Conservation (phyloP, 2,329 filamentous ascomycete genomes). For the Trichoderma polysporum region DNA sequence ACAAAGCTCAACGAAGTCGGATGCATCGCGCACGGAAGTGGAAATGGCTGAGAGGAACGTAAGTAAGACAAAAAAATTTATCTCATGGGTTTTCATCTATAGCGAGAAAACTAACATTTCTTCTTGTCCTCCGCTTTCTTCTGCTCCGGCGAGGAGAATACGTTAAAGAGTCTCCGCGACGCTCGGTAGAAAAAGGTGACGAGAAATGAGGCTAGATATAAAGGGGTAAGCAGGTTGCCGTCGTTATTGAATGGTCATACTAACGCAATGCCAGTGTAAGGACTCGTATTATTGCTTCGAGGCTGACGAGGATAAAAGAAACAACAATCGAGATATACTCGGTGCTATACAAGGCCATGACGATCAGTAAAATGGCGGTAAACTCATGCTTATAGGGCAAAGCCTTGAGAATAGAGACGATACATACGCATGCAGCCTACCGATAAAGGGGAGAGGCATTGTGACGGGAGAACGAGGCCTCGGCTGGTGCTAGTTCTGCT, state of each 20-base stretch:
- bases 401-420: neutral
- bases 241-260: conserved; percentile 34
- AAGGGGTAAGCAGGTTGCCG: conserved; percentile 26
- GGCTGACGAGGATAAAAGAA: conserved; percentile 77
- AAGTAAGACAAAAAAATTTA: conserved; percentile 31
- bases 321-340: conserved; percentile 86
- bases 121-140: conserved; percentile 67
- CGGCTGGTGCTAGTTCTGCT: neutral
- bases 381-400: neutral
- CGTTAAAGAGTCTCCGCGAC: conserved; percentile 80
- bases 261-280: conserved; percentile 84
- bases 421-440: conserved; percentile 52
- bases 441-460: conserved; percentile 55
- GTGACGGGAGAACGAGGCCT: conserved; percentile 22
- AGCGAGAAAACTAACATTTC: conserved; percentile 49
- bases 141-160: conserved; percentile 67
- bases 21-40: conserved; percentile 76
- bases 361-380: conserved; percentile 12
- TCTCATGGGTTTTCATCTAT: neutral
- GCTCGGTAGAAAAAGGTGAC: conserved; percentile 79
- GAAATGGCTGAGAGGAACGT: conserved; percentile 56
- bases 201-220: conserved; percentile 65
- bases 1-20: conserved; percentile 94
- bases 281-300: conserved; percentile 81
- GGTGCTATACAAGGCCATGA: conserved; percentile 47